Evolutionary conservation across 2,329 filamentous ascomycete genomes (phyloP).

Genomic region (Ceratocystiopsis brevicomis): DNA sequence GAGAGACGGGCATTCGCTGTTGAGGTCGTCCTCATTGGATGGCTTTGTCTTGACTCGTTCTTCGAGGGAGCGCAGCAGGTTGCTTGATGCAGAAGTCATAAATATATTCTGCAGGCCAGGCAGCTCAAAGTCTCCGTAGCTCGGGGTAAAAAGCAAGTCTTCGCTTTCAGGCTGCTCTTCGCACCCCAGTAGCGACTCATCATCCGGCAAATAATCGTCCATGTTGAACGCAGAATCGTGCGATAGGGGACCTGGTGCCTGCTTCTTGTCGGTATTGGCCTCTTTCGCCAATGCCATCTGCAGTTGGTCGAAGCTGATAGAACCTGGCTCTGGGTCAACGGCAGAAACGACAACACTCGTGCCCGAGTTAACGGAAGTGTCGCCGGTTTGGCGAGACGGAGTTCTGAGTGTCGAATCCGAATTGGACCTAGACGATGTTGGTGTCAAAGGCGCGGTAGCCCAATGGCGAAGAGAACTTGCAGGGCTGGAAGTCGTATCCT

Average conservation of each 20-base stretch:
- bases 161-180: slow-evolving; percentile 15
- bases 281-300: neutral
- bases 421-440: slow-evolving; percentile 6
- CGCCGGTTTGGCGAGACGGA: slow-evolving; percentile 8
- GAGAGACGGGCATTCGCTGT: too few relatives aligned
- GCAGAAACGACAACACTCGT: neutral
- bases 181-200: slow-evolving; percentile 15
- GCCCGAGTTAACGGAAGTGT: slow-evolving; percentile 9
- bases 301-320: neutral
- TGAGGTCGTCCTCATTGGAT: neutral
- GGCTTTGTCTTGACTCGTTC: neutral
- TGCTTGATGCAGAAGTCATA: neutral
- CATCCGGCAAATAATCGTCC: slow-evolving; percentile 19
- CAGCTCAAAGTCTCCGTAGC: slow-evolving; percentile 17
- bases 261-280: too few relatives aligned
- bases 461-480: slow-evolving; percentile 6
- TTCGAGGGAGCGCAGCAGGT: neutral
- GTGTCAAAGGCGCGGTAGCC: slow-evolving; percentile 6
- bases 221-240: neutral
- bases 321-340: neutral
- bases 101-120: slow-evolving; percentile 16
- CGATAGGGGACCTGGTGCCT: too few relatives aligned
- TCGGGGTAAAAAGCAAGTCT: slow-evolving; percentile 18
- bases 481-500: neutral
- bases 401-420: slow-evolving; percentile 2